These are phyloP conservation scores for Peterozyma toletana DNA, from an alignment of 805 yeast genomes.

Conservation along the genomic window DNA sequence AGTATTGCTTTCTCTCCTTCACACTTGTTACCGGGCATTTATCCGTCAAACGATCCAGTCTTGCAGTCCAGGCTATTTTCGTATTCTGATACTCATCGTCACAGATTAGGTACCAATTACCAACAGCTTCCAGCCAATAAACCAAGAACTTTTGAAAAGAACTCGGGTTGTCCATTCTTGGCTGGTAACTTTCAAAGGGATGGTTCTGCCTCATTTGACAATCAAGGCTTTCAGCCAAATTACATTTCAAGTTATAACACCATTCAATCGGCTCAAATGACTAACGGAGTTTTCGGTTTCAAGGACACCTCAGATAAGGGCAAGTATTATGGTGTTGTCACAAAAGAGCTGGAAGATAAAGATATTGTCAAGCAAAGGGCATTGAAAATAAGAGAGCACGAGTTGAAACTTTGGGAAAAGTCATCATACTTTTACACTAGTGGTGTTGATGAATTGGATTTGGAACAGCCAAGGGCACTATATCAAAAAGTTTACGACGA, in stretches of 20 bases:
- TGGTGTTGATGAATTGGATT: conserved; percentile 34
- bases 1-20: conserved; percentile 66
- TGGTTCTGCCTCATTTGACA: conserved; percentile 45
- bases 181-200: conserved; percentile 49
- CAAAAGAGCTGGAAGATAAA: conserved; percentile 18
- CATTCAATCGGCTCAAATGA: conserved; percentile 13
- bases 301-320: conserved; percentile 11
- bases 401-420: conserved; percentile 27
- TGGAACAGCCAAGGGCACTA: conserved; percentile 38
- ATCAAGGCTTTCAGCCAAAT: conserved; percentile 44
- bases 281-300: conserved; percentile 15
- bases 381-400: conserved; percentile 25
- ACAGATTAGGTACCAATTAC: conserved; percentile 67
- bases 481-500: conserved; percentile 31
- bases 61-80: conserved; percentile 72
- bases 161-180: conserved; percentile 39
- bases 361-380: conserved; percentile 21
- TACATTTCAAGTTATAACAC: conserved; percentile 38
- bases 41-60: conserved; percentile 73
- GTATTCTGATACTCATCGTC: conserved; percentile 71
- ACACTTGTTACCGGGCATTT: conserved; percentile 69
- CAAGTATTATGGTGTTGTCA: conserved; percentile 27
- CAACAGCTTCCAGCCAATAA: conserved; percentile 60
- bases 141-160: conserved; percentile 23
- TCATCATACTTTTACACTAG: conserved; percentile 28